Evolutionary conservation across 257 asterid species (phyloP), one percentile per base, ranked within the genome.

Genomic region (Solanum lycopersicoides): DNA sequence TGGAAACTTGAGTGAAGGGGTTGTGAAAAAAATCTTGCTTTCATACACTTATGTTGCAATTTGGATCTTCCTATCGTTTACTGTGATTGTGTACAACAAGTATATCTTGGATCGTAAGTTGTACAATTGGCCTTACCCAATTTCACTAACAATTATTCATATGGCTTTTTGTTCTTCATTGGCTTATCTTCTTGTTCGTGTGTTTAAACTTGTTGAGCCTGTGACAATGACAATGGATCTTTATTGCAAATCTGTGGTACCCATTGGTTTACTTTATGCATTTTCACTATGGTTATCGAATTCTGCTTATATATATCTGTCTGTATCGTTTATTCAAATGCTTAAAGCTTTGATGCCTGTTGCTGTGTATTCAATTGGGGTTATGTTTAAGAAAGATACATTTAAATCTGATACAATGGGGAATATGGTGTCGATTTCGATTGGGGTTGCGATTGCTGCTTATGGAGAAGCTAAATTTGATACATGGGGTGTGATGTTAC

Each of bases 81-180:
- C 93, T 37, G 97, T 94, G 79, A 93, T 94, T 86, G 93, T 94
- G 83, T 93, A 94, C 95, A 94, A 94, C 94, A 93, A 94, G 92
- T 94, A 90, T 91, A 94, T 94, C 63, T 87, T 93, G 56, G 95
- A 93, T 88, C 93, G 94, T n/a, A 94, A 94, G 90, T 89, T 94
- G 93, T 94, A 94, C 89, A 92, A 94, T 41, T 93, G 97, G 97
- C 97, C 95, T 45, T 94, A 90, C 88, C 97, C 95, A 12, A 91
- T 94, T 83, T 94, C 97, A 28, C 97, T 94, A 18, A 93, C 97
- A 84, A 94, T 94, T 89, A 94, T 94, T 82, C 97, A 94, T 90
- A 94, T 94, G 97, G 88, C 83, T 1, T 94, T 94, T 85, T 93
- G 95, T 87, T 94, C 97, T 9, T 92, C 96, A 10, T 87, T 94